Base-by-base conservation (phyloP, 2,329 filamentous ascomycete genomes). In the Talaromyces sp. region DNA sequence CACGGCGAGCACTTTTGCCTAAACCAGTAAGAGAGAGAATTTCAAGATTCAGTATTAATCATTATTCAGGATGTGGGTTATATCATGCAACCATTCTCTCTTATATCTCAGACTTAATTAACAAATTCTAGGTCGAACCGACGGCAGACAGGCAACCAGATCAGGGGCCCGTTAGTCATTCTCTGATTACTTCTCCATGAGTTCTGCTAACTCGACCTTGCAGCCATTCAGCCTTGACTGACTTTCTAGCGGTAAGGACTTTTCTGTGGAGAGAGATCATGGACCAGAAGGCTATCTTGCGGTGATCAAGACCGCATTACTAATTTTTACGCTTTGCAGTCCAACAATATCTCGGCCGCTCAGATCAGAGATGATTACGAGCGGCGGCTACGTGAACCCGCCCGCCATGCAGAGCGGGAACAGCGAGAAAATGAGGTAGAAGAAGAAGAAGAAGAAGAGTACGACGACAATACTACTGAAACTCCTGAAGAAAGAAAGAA, bases 321-420 rank as follows among this genome's bases (percentile, higher is more conserved):
- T 61, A 29, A 6, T 50, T 46, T 10, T 5, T 46, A 21, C 11
- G 43, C 46, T 58, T 21, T 46, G 11, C 60, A 84, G 78, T 83
- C 85, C 17, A 86, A 88, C 74, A 87, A 87, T 67, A 88, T 88
- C 67, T 87, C 85, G 9, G 86, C 86, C 3, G 78, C 79, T 58
- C 84, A 87, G 66, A 88, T 88, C 62, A 80, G 82, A 52, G 77
- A 84, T 65, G 84, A 86, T 56, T 84, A 85, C 68, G 79, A 81
- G 63, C 78, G 81, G 59, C 82, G 86, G 38, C 67, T 81, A 21
- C 75, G 76, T 66, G 76, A 82, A 64, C 80, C 80, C 46, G 77
- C 79, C 60, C 73, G 73, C 57, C 76, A 80, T 55, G 67, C 69
- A 31, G 68, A 70, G 32, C 64, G 41, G 56, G 63, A 61, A 51